Conservation (phyloP, 2,329 filamentous ascomycete species). For the Ambrosiella cleistominuta region DNA sequence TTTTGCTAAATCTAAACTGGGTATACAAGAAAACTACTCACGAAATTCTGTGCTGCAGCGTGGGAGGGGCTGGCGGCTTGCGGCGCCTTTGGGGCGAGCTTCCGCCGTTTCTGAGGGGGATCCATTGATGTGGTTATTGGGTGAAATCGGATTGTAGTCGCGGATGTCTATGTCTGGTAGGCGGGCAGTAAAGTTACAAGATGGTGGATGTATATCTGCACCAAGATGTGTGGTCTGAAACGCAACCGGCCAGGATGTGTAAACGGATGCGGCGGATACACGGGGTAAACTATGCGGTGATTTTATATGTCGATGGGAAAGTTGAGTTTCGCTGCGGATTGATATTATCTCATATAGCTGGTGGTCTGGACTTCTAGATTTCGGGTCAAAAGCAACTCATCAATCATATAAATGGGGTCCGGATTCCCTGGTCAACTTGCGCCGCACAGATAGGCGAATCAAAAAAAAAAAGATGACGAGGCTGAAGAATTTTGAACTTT, state of each 20-base stretch:
- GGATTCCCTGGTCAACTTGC: neutral
- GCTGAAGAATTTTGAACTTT: neutral
- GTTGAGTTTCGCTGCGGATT: neutral
- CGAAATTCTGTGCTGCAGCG: conserved; percentile 6
- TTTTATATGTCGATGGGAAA: neutral
- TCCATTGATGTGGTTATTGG: conserved; percentile 20
- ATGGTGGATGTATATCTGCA: too few species aligned
- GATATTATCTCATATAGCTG: too few species aligned
- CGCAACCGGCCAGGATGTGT: neutral
- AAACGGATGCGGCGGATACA: neutral
- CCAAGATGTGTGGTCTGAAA: neutral
- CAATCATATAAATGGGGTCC: neutral
- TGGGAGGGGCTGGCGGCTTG: conserved; percentile 10
- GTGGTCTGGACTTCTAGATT: too few species aligned
- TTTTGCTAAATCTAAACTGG: neutral
- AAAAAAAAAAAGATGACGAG: neutral
- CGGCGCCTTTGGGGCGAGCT: conserved; percentile 25
- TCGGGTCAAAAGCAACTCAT: neutral
- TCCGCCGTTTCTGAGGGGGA: conserved; percentile 26
- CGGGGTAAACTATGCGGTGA: neutral
- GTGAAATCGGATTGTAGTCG: neutral
- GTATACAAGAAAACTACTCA: conserved; percentile 8
- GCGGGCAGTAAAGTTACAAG: neutral
- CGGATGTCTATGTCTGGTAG: neutral
- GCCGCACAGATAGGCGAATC: neutral